A percentile compares a stretch with the other conserved stretches of the same genome.
These are phyloP conservation scores for Parascedosporium putredinis DNA, from an alignment of 2,329 filamentous ascomycete species.

Conservation along the genomic window DNA sequence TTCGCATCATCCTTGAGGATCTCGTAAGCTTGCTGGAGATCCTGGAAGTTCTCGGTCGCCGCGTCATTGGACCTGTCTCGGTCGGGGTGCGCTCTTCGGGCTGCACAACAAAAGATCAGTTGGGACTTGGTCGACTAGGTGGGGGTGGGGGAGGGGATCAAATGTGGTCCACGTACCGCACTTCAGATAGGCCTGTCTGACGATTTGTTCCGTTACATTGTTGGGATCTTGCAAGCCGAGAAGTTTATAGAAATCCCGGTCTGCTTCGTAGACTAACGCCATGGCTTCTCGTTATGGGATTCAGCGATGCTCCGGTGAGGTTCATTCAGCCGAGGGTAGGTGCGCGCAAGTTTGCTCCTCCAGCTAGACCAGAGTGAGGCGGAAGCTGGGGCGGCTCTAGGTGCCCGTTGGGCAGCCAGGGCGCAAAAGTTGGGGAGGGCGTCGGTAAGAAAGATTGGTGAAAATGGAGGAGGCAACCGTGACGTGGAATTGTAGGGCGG, in stretches of 20 bases:
- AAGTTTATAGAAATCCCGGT: conserved; percentile 75
- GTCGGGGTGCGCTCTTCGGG: conserved; percentile 79
- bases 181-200: conserved; percentile 7
- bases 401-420: conserved; percentile 5
- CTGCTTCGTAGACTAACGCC: conserved; percentile 4
- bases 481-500: background rate
- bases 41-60: conserved; percentile 74
- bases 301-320: background rate
- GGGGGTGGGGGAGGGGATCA: too few species aligned
- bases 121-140: too few species aligned
- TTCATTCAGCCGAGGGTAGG: background rate
- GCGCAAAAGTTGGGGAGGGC: background rate
- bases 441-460: background rate
- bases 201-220: background rate
- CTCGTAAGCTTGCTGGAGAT: conserved; percentile 79
- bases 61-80: conserved; percentile 75
- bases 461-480: background rate
- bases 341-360: background rate
- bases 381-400: background rate
- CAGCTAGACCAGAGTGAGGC: background rate
- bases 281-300: background rate
- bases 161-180: conserved; percentile 4
- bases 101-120: too few species aligned
- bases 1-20: conserved; percentile 44
- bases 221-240: conserved; percentile 39